Conservation (phyloP, 2,329 filamentous ascomycete genomes). For the Colletotrichum tofieldiae region DNA sequence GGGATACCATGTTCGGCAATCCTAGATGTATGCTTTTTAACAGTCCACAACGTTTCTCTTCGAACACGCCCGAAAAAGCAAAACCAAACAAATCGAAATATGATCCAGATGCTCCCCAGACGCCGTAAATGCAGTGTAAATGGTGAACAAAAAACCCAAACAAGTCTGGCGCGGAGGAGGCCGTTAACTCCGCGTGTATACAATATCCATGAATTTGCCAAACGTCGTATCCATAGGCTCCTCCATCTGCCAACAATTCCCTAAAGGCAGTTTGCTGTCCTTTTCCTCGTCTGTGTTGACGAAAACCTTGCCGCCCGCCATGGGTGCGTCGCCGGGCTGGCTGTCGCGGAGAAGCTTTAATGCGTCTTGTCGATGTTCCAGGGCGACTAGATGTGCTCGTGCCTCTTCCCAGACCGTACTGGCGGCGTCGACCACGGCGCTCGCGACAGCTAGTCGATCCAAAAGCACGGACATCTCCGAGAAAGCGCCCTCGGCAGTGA, state of each 20-base stretch:
- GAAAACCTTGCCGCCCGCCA: slow-evolving; percentile 52
- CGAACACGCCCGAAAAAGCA: not conserved
- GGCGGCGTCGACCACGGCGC: slow-evolving; percentile 70
- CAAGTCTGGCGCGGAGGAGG: slow-evolving; percentile 12
- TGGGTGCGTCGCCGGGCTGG: slow-evolving; percentile 47
- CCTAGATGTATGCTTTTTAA: slow-evolving; percentile 2
- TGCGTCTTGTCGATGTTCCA: slow-evolving; percentile 57
- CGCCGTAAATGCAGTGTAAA: slow-evolving; percentile 35
- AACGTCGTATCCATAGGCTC: slow-evolving; percentile 54
- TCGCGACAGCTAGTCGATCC: slow-evolving; percentile 67
- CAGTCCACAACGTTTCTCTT: not conserved
- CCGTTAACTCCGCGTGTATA: slow-evolving; percentile 48
- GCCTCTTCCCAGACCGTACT: slow-evolving; percentile 73
- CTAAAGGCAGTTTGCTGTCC: slow-evolving; percentile 47
- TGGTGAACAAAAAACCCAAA: slow-evolving; percentile 15
- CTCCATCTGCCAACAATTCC: slow-evolving; percentile 53
- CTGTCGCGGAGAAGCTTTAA: slow-evolving; percentile 54
- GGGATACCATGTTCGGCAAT: slow-evolving; percentile 1
- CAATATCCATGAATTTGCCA: slow-evolving; percentile 56
- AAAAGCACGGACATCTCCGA: slow-evolving; percentile 67
- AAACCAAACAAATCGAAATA: not conserved
- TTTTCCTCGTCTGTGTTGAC: slow-evolving; percentile 48
- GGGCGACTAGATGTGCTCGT: slow-evolving; percentile 63
- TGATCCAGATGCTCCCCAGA: not conserved
- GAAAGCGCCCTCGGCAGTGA: slow-evolving; percentile 72